Evolutionary conservation across 73 alveolate genomes (phyloP), one percentile per base, ranked within the genome.

Genomic region (Paraurostyla sp.): DNA sequence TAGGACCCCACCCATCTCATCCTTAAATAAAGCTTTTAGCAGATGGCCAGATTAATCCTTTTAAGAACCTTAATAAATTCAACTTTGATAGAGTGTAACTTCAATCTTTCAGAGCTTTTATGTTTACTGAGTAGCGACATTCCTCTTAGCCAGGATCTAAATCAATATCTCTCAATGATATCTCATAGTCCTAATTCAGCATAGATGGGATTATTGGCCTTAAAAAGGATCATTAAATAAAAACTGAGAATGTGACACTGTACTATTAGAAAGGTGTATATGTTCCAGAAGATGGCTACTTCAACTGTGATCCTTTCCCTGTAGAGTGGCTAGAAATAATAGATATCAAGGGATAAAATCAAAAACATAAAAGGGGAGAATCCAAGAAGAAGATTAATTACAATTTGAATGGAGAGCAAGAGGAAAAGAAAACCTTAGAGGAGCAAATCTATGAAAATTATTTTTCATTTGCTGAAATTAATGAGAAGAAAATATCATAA

Each of bases 311-410:
- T 40, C 83, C 93, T 0, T 54, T 87, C 33, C 93, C 93, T 4
- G 16, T 87, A 33, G 93, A 87, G 36, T 87, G 93, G 93, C 84
- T 87, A 9, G 93, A 87, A 40, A 83, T 83, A 54, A 62, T 83
- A 35, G 86, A 83, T 46, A 41, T 15, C 18, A 69, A 29, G 4
- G 84, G n/a, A n/a, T n/a, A n/a, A n/a, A n/a, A n/a, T n/a, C n/a
- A n/a, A n/a, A n/a, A n/a, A n/a, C n/a, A n/a, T n/a, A n/a, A n/a
- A n/a, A n/a, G n/a, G n/a, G 82, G 29, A 65, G 25, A 40, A 22
- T 40, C 7, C 35, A 38, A 40, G 36, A 15, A 1, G 46, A 30
- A 7, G 41, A 65, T 2, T 65, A 38, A 6, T 11, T 58, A 11
- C 9, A 6, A 38, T 65, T 65, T 38, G 56, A 40, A 13, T 56